Evolutionary conservation across 495 filamentous ascomycete genomes (phyloP).

Genomic region (Letharia lupina): DNA sequence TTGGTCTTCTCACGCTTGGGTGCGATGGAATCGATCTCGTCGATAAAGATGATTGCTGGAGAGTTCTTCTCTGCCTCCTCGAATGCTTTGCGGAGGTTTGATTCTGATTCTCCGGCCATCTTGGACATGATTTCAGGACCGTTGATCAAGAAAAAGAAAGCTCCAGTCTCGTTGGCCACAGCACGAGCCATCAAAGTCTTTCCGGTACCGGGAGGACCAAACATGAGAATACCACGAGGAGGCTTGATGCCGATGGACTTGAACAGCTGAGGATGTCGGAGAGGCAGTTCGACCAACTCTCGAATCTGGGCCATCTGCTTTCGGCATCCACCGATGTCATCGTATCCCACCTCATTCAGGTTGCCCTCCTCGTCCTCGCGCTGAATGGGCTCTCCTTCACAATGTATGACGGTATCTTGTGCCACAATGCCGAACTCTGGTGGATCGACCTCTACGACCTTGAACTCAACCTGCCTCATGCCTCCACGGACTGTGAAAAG

Average conservation of each 20-base stretch:
- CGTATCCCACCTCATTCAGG: conserved; percentile 96
- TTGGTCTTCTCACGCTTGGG: conserved; percentile 99
- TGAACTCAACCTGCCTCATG: conserved; percentile 99
- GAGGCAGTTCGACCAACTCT: conserved; percentile 93
- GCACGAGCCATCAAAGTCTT: conserved; percentile 99
- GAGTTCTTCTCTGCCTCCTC: conserved; percentile 99
- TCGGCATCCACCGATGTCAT: conserved; percentile 97
- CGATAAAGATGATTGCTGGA: conserved; percentile 98
- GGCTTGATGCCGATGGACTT: conserved; percentile 99
- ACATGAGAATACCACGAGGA: conserved; percentile 95
- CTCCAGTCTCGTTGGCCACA: conserved; percentile 96
- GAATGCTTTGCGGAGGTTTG: conserved; percentile 93
- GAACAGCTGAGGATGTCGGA: conserved; percentile 96
- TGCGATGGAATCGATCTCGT: conserved; percentile 97
- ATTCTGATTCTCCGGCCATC: conserved; percentile 98
- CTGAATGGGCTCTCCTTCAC: conserved; percentile 96
- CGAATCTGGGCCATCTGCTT: conserved; percentile 99
- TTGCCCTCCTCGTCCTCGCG: conserved; percentile 99
- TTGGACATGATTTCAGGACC: conserved; percentile 99
- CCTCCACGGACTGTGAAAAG: conserved; percentile 94
- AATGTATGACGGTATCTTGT: conserved; percentile 97
- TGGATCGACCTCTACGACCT: conserved; percentile 96
- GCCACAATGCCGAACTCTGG: conserved; percentile 98
- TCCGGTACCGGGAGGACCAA: conserved; percentile 94
- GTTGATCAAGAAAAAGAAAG: conserved; percentile 99